Base-by-base conservation (phyloP, 768 basidiomycete species). In the button mushroom (Agaricus bisporus) region DNA sequence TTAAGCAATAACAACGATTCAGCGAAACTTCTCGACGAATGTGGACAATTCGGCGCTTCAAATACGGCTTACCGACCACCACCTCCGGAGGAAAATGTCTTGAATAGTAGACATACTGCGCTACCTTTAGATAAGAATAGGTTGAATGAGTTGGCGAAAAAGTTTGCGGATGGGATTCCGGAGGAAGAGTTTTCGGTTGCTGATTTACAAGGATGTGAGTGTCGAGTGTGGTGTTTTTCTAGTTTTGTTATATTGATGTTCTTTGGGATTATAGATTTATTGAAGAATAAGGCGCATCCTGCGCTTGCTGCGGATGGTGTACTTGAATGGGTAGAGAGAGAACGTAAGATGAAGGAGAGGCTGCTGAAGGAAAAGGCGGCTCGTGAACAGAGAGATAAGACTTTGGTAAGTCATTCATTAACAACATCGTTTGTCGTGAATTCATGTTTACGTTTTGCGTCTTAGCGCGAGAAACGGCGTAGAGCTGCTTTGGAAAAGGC, bases 171-270 rank as follows among this genome's bases (percentile, higher is more conserved):
- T 57, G 73, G 81, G 20, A 82, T 95, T 18, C 91, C 93, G 0
- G 87, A 91, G 36, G 84, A 86, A 38, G 87, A 89, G 70, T 91
- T 94, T 64, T 89, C 88, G 62, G 88, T 94, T 51, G 92, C 93
- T 17, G 86, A 90, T 53, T 73, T 97, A 50, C 92, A 95, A 71
- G 92, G 91, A 66, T 93, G 88, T 89, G 66, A 79, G 88, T 83
- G 35, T 62, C 20, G 50, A 57, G 58, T 60, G 60, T n/a, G 59
- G 48, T 49, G 61, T 59, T 61, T 58, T 52, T 55, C 43, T n/a
- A 50, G 32, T 32, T n/a, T 18, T 35, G n/a, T n/a, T n/a, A n/a
- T 17, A 0, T 4, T 50, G 8, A 49, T 54, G 48, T 51, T n/a
- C 51, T 50, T 51, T 39, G 36, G 41, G 22, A 22, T 22, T 22